Evolutionary conservation across 176 grass and related monocot species (phyloP), one percentile per base, ranked within the genome.

Genomic region (Puya raimondii): DNA sequence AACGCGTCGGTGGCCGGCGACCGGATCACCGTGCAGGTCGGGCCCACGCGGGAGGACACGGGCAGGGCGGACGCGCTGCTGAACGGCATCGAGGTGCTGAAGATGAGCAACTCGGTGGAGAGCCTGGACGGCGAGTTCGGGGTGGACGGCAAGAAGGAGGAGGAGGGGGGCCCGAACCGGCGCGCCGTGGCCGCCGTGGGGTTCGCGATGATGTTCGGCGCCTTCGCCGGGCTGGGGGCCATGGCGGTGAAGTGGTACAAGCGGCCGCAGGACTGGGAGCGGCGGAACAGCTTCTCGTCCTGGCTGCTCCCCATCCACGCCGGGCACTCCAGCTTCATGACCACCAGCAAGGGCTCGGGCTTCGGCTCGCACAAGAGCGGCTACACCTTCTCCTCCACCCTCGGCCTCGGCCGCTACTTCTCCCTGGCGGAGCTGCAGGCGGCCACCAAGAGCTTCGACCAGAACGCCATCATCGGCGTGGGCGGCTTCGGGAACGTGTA

Each of bases 401-500:
- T 51, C 33, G 91, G 91, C 0, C 80, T 96, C 9, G 94, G 94
- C 4, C 71, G 86, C 0, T 88, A 86, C 84, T 87, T 97, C 84
- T 80, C 94, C 12, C 86, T 97, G 51, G 70, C 82, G 0, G 94
- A 97, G 89, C 74, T 97, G 78, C 80, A 84, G 63, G 11, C 82
- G 14, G 89, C 94, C 3, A 97, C 94, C 14, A 85, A 88, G 71
- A 90, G 90, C 77, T 97, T 85, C 70, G 84, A 90, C 68, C 73
- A 90, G 59, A 97, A 81, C 42, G 72, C 87, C 77, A 87, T 92
- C 64, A 90, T 97, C 80, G 89, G 94, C 25, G 94, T 97, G 0
- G 94, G 94, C 10, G 94, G 94, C 33, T 97, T 97, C 76, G 94
- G 89, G 11, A 97, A 92, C 83, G 94, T 97, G n/a, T 97, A 90